Base-by-base conservation (phyloP, 2,329 filamentous ascomycete species). In the Phaeosphaeriaceae sp. region DNA sequence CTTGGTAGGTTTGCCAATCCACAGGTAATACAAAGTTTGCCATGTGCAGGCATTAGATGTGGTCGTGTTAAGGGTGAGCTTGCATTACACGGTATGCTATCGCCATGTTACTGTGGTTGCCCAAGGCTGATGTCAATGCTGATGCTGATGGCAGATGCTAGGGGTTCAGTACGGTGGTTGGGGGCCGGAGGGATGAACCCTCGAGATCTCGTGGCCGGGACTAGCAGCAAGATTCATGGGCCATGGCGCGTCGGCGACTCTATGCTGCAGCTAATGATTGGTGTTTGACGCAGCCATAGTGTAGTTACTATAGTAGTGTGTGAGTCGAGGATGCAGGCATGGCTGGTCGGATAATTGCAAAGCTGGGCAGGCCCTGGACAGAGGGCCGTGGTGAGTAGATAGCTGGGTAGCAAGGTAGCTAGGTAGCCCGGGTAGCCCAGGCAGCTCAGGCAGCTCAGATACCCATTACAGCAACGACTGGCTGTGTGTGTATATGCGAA, bases 131-230 rank as follows among this genome's bases (percentile, higher is more conserved):
- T 23, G 36, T 11, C 11, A 11, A 23, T 39, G n/a, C 12, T n/a
- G 17, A 39, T 28, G n/a, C 12, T 20, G 12, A 15, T n/a, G 20
- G n/a, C 21, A 23, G 17, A 9, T 18, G n/a, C 9, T 4, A 41
- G 21, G 17, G n/a, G n/a, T n/a, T n/a, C n/a, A n/a, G n/a, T n/a
- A n/a, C n/a, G 18, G 7, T 16, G 11, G 32, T 32, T 16, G 12
- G 28, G n/a, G 12, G 32, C 16, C 11, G 32, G 33, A 30, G 33
- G 42, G 42, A 44, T 44, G 15, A 17, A 44, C 34, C 42, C 33
- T 44, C 35, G 34, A 29, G 23, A 29, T 30, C 33, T 38, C 34
- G 32, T 45, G 42, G 26, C 23, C 6, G 36, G 8, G 20, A 16
- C 23, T 28, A 36, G 42, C 28, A 6, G 36, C 36, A 16, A 26